phyloP scores from a whole-genome alignment of 768 basidiomycete species.

The Lactarius sanguifluus region DNA sequence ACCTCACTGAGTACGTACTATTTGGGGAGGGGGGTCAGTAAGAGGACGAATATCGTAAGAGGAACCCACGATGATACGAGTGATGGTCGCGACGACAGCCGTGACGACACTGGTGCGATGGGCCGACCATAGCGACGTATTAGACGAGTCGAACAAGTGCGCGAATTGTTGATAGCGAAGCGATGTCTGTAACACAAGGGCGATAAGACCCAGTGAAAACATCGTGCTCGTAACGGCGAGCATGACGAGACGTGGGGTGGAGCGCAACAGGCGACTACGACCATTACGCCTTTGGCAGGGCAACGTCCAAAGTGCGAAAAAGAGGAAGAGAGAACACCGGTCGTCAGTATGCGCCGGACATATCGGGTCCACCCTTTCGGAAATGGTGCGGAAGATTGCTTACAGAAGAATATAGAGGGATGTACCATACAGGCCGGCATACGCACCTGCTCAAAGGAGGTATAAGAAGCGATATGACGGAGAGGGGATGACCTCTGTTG shows the following conservation, averaged over 20 bases:
- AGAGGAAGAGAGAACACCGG: background rate
- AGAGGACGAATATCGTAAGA: background rate
- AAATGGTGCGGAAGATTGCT: background rate
- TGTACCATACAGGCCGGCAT: slow-evolving; percentile 15
- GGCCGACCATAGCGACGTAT: slow-evolving; percentile 6
- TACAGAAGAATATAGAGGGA: slow-evolving; percentile 25
- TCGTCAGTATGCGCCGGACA: background rate
- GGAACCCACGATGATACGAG: slow-evolving; percentile 9
- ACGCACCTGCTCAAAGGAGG: slow-evolving; percentile 10
- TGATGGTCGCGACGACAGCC: slow-evolving; percentile 10
- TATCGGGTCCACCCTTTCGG: background rate
- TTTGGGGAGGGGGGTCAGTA: background rate
- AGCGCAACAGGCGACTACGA: slow-evolving; percentile 3
- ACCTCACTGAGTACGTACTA: slow-evolving; percentile 16
- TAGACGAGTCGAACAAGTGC: background rate
- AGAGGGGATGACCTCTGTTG: background rate
- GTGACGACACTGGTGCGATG: slow-evolving; percentile 3
- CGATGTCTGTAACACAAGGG: slow-evolving; percentile 19
- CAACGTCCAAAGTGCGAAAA: background rate
- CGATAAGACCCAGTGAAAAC: slow-evolving; percentile 16
- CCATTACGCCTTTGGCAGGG: slow-evolving; percentile 5
- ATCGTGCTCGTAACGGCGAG: slow-evolving; percentile 13
- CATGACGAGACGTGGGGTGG: slow-evolving; percentile 21
- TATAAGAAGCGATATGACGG: background rate
- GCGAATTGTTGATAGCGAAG: slow-evolving; percentile 13